Percentiles rank a stretch among this genome's conserved stretches.
These are phyloP conservation scores for Pestalotiopsis sp. DNA, from an alignment of 2,329 filamentous ascomycete genomes.

Conservation along the genomic window DNA sequence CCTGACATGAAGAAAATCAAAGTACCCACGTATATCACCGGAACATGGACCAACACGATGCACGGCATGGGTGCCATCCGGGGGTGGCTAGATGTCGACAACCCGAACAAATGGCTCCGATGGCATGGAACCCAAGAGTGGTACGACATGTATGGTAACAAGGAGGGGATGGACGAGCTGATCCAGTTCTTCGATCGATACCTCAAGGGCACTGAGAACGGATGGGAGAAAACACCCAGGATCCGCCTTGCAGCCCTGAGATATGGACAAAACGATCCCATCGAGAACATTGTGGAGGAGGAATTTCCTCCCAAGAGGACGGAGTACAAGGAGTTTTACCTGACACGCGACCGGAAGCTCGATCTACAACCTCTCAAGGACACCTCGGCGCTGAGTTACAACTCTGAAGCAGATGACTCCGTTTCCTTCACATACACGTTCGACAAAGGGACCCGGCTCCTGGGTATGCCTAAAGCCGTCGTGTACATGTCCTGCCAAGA, in stretches of 20 bases:
- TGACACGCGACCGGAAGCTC: constrained; percentile 14
- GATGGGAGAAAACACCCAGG: constrained; percentile 45
- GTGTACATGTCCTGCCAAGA: constrained; percentile 44
- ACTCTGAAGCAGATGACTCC: constrained; percentile 27
- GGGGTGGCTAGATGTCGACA: constrained; percentile 35
- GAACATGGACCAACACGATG: constrained; percentile 20
- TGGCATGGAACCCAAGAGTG: constrained; percentile 42
- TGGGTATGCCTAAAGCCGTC: constrained; percentile 45
- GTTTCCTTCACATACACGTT: constrained; percentile 40
- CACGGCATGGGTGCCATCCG: constrained; percentile 22
- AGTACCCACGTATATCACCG: constrained; percentile 20
- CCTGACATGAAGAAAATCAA: constrained; percentile 19
- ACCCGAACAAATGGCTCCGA: constrained; percentile 42
- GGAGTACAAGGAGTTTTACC: constrained; percentile 19
- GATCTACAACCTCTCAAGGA: constrained; percentile 2
- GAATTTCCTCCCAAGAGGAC: constrained; percentile 19
- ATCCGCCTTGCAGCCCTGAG: constrained; percentile 41
- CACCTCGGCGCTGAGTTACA: constrained; percentile 25
- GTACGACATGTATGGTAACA: constrained; percentile 42
- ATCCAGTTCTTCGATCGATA: constrained; percentile 46
- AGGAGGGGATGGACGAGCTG: constrained; percentile 36
- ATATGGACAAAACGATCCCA: constrained; percentile 30
- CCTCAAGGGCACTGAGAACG: constrained; percentile 42
- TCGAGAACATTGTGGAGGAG: constrained; percentile 28
- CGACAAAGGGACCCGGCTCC: constrained; percentile 34